Conservation (phyloP, 176 grass and related monocot species). For the Canna indica region DNA sequence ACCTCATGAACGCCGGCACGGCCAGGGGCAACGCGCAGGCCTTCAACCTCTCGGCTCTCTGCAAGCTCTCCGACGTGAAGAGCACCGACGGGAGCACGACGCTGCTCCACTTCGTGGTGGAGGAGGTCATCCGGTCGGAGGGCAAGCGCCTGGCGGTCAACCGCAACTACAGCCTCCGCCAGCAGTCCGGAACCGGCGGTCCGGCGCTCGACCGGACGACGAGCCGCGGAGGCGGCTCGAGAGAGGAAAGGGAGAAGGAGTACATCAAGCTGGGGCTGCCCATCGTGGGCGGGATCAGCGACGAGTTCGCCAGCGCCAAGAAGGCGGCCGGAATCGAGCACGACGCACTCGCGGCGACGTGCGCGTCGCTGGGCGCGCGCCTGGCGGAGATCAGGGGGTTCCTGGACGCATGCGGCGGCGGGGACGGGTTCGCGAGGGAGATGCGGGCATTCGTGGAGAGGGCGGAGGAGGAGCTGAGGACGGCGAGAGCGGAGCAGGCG, state of each 20-base stretch:
- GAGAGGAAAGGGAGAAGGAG: constrained; percentile 73
- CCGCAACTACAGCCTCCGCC: constrained; percentile 56
- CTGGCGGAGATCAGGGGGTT: constrained; percentile 53
- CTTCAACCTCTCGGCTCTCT: constrained; percentile 71
- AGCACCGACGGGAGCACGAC: constrained; percentile 74
- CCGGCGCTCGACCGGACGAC: constrained; percentile 13
- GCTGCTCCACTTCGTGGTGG: constrained; percentile 78
- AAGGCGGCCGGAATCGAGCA: constrained; percentile 65
- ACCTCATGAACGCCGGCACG: constrained; percentile 90
- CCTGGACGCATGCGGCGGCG: constrained; percentile 42
- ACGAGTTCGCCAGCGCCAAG: constrained; percentile 68
- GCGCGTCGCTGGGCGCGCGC: constrained; percentile 28
- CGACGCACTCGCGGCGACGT: constrained; percentile 42
- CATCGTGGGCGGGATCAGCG: constrained; percentile 68
- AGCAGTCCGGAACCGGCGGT: constrained; percentile 34
- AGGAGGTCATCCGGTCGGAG: constrained; percentile 73
- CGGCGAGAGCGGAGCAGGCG: constrained; percentile 44
- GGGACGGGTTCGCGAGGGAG: constrained; percentile 61
- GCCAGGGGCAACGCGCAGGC: constrained; percentile 85
- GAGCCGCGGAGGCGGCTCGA: constrained; percentile 26
- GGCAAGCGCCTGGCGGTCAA: constrained; percentile 71
- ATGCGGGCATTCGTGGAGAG: constrained; percentile 49
- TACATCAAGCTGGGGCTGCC: constrained; percentile 81
- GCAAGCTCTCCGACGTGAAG: constrained; percentile 89
- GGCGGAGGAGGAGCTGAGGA: constrained; percentile 49